Conservation (phyloP, 495 filamentous ascomycete genomes). For the Penicillium odoratum region DNA sequence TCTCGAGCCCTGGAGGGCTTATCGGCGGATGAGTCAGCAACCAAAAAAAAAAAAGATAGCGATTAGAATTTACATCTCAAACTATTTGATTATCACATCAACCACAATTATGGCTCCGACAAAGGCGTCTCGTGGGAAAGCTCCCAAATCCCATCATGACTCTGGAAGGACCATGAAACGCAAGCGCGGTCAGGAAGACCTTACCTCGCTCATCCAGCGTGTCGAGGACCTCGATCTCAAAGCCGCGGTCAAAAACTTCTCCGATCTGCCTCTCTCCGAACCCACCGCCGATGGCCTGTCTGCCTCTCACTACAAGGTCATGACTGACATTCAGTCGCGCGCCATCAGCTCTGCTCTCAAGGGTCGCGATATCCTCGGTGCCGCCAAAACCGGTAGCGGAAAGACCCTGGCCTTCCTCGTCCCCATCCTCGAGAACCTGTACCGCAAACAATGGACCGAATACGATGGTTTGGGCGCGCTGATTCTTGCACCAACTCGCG, state of each 20-base stretch:
- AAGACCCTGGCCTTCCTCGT: slow-evolving; percentile 95
- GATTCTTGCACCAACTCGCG: slow-evolving; percentile 90
- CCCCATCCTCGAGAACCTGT: slow-evolving; percentile 93
- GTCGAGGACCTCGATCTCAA: slow-evolving; percentile 56
- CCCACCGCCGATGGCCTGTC: slow-evolving; percentile 79
- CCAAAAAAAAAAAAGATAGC: slow-evolving; percentile 31
- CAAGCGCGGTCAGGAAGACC: slow-evolving; percentile 54
- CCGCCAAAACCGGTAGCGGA: slow-evolving; percentile 94
- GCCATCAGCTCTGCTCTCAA: slow-evolving; percentile 84
- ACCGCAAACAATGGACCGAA: slow-evolving; percentile 84
- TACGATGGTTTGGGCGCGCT: slow-evolving; percentile 89
- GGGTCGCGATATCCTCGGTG: slow-evolving; percentile 86
- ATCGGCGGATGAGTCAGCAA: slow-evolving; percentile 41
- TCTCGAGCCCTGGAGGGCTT: slow-evolving; percentile 23
- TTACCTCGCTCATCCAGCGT: slow-evolving; percentile 44
- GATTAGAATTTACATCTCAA: slow-evolving; percentile 8
- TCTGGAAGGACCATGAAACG: slow-evolving; percentile 56
- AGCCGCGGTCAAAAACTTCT: slow-evolving; percentile 53
- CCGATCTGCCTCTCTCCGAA: slow-evolving; percentile 82
- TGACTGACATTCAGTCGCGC: slow-evolving; percentile 90
- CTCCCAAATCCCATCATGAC: slow-evolving; percentile 26
- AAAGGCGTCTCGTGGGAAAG: slow-evolving; percentile 22
- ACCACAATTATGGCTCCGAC: slow-evolving; percentile 32
- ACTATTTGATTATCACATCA: slow-evolving; percentile 7
- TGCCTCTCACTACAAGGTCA: slow-evolving; percentile 81